phyloP scores from a whole-genome alignment of 2,329 filamentous ascomycete species.

The Apiospora sp. region DNA sequence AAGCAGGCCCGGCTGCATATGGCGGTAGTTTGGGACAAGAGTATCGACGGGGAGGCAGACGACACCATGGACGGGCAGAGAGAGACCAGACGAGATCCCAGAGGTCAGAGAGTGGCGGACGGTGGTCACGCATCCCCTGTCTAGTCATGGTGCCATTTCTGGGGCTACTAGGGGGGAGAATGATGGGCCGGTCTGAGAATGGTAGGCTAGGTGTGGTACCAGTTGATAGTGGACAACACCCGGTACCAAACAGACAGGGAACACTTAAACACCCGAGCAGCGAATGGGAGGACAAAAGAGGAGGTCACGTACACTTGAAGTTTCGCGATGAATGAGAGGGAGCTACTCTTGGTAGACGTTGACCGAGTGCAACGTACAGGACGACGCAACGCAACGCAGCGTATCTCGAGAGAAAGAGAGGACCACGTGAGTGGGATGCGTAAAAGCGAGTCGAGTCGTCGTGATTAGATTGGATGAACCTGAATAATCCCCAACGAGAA shows the following conservation, averaged over 20 bases:
- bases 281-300: conserved; percentile 31
- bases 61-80: conserved; percentile 10
- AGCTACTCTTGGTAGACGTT: conserved; percentile 28
- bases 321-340: conserved; percentile 49
- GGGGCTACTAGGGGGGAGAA: conserved; percentile 11
- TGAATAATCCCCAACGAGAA: conserved; percentile 4
- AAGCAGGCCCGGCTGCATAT: conserved; percentile 14
- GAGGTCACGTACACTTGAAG: conserved; percentile 51
- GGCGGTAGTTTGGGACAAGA: conserved; percentile 12
- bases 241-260: conserved; percentile 9
- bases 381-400: conserved; percentile 32
- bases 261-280: conserved; percentile 11
- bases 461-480: conserved; percentile 3
- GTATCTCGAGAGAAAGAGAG: background rate
- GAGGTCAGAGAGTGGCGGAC: conserved; percentile 12
- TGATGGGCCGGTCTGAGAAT: conserved; percentile 19
- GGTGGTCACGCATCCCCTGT: conserved; percentile 15
- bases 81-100: conserved; percentile 11
- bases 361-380: conserved; percentile 36
- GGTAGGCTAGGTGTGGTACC: conserved; percentile 15
- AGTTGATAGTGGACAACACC: conserved; percentile 10
- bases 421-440: conserved; percentile 4
- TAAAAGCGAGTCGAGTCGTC: background rate
- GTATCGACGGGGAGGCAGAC: conserved; percentile 14
- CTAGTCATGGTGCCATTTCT: conserved; percentile 14